phyloP scores from a whole-genome alignment of 225 moss, liverwort and hornwort species.

The Antitrichia curtipendula region DNA sequence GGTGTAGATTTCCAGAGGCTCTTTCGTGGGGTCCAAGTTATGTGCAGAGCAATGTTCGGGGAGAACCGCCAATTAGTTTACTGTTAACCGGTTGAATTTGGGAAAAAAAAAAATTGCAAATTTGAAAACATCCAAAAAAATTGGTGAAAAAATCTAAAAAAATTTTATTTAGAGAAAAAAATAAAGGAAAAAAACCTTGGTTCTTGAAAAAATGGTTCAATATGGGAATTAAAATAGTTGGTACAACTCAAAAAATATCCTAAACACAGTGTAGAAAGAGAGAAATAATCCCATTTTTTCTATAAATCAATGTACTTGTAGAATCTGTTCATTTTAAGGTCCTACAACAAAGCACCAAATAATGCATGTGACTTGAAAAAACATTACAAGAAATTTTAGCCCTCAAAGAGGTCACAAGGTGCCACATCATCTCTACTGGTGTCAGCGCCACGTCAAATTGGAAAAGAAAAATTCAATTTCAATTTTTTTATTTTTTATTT shows the following conservation, averaged over 20 bases:
- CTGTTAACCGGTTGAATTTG: not conserved
- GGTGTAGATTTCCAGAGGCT: not conserved
- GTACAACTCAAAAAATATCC: not conserved
- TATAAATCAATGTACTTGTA: rapidly evolving
- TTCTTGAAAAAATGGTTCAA: not conserved
- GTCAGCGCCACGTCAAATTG: no score
- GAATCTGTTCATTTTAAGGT: not conserved
- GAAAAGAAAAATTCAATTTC: no score
- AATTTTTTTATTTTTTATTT: no score
- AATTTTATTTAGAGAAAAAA: not conserved
- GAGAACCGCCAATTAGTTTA: not conserved
- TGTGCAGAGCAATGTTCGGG: not conserved
- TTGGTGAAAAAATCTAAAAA: not conserved
- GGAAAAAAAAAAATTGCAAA: not conserved
- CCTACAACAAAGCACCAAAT: not conserved
- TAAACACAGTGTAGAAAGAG: rapidly evolving
- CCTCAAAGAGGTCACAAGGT: no score
- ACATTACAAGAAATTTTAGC: no score
- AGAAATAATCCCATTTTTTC: not conserved
- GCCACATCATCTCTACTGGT: no score
- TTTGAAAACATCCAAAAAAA: not conserved
- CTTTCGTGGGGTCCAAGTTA: not conserved
- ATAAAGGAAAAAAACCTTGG: rapidly evolving
- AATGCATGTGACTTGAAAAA: not conserved
- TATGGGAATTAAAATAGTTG: not conserved